These are phyloP conservation scores for Fonsecaea monophora DNA, from an alignment of 2,329 filamentous ascomycete species.

Conservation along the genomic window DNA sequence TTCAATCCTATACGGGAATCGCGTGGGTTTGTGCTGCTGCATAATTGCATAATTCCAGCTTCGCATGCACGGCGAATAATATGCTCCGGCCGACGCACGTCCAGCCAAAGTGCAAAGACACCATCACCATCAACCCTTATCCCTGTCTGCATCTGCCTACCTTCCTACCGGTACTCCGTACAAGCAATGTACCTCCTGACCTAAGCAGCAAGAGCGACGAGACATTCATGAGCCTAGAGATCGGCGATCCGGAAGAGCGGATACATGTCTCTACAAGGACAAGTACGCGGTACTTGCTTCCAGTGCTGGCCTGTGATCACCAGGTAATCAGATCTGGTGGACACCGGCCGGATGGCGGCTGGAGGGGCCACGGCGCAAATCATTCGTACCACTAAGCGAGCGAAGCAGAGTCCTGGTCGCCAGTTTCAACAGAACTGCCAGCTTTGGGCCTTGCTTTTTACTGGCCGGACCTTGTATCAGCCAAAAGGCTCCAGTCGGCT, in stretches of 20 bases:
- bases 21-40: background rate
- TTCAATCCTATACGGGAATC: background rate
- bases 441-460: background rate
- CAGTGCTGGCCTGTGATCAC: background rate
- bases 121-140: background rate
- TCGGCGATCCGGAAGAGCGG: background rate
- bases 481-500: background rate
- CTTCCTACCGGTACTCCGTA: background rate
- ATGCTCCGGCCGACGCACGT: background rate
- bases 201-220: background rate
- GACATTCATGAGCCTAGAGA: background rate
- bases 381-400: background rate
- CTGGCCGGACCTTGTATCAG: background rate
- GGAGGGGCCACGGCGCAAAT: background rate
- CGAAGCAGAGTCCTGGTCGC: background rate
- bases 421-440: background rate
- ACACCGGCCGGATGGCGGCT: background rate
- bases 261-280: background rate
- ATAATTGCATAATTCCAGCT: background rate
- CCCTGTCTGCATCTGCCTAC: background rate
- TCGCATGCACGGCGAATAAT: background rate
- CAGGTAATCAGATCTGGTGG: conserved; percentile 8
- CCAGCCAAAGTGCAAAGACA: background rate
- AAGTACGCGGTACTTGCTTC: background rate
- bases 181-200: background rate